phyloP scores from a whole-genome alignment of 2,329 filamentous ascomycete species.

The Fusarium coffeatum region DNA sequence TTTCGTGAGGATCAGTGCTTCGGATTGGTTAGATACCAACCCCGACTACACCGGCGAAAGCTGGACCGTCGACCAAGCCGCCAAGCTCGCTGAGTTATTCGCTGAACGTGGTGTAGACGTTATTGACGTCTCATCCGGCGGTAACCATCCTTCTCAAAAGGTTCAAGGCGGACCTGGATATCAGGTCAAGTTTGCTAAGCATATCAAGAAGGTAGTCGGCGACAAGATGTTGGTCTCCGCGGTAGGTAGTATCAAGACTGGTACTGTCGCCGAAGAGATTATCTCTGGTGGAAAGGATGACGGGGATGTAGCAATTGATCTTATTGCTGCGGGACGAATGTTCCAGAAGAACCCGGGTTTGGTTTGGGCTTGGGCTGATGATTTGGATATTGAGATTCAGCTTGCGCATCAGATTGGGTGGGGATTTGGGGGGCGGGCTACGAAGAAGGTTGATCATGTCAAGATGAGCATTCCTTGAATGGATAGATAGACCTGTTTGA shows the following conservation, averaged over 20 bases:
- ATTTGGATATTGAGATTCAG: conserved; percentile 60
- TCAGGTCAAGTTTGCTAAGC: conserved; percentile 76
- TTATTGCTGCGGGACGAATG: conserved; percentile 61
- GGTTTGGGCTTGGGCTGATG: conserved; percentile 67
- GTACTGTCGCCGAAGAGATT: conserved; percentile 59
- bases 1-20: conserved; percentile 78
- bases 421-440: conserved; percentile 61
- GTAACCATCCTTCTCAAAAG: conserved; percentile 69
- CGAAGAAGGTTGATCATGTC: conserved; percentile 28
- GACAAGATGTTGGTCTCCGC: conserved; percentile 62
- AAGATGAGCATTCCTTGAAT: conserved; percentile 15
- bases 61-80: conserved; percentile 75
- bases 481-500: not conserved
- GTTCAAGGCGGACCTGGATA: conserved; percentile 71
- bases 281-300: conserved; percentile 51
- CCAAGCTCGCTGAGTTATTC: conserved; percentile 71
- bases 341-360: conserved; percentile 70
- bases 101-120: conserved; percentile 77
- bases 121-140: conserved; percentile 77
- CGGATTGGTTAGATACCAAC: conserved; percentile 78
- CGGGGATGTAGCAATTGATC: conserved; percentile 55
- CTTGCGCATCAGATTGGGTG: conserved; percentile 66
- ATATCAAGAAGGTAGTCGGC: conserved; percentile 77
- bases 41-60: conserved; percentile 64
- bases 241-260: conserved; percentile 63